Conservation (phyloP, 352 stramenopile species). For the Pythium guiyangense region DNA sequence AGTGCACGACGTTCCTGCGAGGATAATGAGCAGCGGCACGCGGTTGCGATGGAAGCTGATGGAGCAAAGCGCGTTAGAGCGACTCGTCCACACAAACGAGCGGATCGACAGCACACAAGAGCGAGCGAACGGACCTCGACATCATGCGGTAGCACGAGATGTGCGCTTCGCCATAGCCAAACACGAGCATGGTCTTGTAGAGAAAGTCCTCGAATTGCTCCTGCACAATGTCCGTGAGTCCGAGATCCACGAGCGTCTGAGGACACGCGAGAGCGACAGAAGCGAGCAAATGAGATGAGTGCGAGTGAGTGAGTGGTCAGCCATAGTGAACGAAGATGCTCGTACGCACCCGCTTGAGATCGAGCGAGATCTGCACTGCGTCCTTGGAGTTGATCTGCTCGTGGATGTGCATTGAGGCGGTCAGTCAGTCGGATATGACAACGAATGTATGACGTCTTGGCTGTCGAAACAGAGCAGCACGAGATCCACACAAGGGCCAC, state of each 20-base stretch:
- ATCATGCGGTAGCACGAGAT: conserved; percentile 88
- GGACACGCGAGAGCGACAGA: background rate
- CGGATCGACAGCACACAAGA: background rate
- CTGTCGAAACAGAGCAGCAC: too few relatives aligned
- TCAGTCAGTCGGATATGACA: background rate
- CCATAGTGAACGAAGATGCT: background rate
- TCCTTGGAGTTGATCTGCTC: conserved; percentile 77
- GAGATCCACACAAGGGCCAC: background rate
- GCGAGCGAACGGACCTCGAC: conserved; percentile 58
- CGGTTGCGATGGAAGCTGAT: conserved; percentile 79
- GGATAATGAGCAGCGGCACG: conserved; percentile 79
- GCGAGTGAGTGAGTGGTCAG: background rate
- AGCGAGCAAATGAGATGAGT: too few relatives aligned
- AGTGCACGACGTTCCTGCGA: conserved; percentile 77
- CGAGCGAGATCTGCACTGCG: conserved; percentile 84
- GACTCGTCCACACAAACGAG: background rate
- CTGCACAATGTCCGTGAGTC: conserved; percentile 83
- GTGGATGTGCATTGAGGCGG: background rate
- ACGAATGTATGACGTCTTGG: background rate
- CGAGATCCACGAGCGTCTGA: conserved; percentile 83
- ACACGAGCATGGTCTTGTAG: conserved; percentile 89
- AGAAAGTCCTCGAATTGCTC: conserved; percentile 89
- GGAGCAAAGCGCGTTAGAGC: background rate
- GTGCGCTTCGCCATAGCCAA: conserved; percentile 81
- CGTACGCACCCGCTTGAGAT: conserved; percentile 71